Percentiles rank a stretch among this genome's conserved stretches.
Conservation (phyloP, 1,284 basidiomycete species). For the Vanrija humicola region DNA sequence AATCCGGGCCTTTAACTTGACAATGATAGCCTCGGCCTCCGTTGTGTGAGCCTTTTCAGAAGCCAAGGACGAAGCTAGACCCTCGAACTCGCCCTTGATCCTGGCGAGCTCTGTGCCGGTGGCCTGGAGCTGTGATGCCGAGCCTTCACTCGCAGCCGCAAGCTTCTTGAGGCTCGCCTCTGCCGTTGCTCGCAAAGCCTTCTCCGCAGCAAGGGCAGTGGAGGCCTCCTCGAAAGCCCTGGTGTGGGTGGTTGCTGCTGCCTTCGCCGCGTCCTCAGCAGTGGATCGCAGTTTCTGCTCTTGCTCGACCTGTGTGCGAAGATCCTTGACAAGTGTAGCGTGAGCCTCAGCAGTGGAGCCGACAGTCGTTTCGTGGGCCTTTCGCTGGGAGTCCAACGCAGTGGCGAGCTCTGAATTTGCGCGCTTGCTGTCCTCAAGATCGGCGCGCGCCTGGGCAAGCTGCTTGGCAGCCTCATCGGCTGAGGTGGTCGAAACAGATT, state of each 20-base stretch:
- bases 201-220: not conserved
- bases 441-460: not conserved
- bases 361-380: not conserved
- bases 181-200: not conserved
- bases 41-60: not conserved
- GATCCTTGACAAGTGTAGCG: not conserved
- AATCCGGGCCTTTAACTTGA: not conserved
- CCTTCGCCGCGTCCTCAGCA: not conserved
- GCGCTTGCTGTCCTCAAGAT: not conserved
- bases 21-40: not conserved
- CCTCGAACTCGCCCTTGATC: not conserved
- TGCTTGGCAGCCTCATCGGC: not conserved
- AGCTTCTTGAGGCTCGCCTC: not conserved
- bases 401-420: not conserved
- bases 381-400: not conserved
- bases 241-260: not conserved
- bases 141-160: not conserved
- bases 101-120: not conserved
- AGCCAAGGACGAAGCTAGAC: not conserved
- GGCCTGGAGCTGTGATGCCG: not conserved
- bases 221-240: not conserved
- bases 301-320: not conserved
- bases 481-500: not conserved
- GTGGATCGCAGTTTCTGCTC: not conserved
- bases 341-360: not conserved